Conservation (phyloP, 805 yeast genomes). For the Suhomyces faveliae region DNA sequence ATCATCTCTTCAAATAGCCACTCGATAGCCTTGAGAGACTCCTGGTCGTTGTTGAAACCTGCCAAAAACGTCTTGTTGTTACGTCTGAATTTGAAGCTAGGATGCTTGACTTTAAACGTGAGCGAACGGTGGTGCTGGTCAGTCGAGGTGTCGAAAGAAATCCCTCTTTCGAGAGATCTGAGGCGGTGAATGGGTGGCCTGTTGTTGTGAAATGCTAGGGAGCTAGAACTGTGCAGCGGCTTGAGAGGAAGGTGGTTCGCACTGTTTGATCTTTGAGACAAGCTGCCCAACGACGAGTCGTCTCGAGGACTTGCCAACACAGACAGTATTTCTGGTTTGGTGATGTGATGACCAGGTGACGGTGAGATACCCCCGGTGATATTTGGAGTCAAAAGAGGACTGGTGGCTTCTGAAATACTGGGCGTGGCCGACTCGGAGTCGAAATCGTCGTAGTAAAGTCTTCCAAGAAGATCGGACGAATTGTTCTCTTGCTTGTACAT, state of each 20-base stretch:
- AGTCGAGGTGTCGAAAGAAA: constrained; percentile 40
- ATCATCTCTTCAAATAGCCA: constrained; percentile 47
- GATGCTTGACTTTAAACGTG: constrained; percentile 42
- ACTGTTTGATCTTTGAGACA: constrained; percentile 8
- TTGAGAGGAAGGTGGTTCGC: constrained; percentile 1
- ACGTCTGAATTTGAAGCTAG: constrained; percentile 42
- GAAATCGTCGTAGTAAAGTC: constrained; percentile 44
- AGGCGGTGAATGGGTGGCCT: neutral
- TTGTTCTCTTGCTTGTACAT: constrained; percentile 36
- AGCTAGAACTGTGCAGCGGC: neutral
- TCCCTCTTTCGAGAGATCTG: constrained; percentile 36
- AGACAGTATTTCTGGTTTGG: neutral
- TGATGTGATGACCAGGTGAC: neutral
- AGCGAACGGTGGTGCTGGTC: constrained; percentile 33
- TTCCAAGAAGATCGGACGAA: constrained; percentile 39
- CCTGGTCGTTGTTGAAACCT: constrained; percentile 39
- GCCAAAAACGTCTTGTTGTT: constrained; percentile 43
- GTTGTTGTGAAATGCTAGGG: neutral
- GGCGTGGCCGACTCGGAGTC: constrained; percentile 31
- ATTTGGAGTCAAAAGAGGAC: constrained; percentile 19
- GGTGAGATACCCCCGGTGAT: constrained; percentile 4
- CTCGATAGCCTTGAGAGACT: constrained; percentile 39
- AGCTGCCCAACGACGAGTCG: constrained; percentile 7
- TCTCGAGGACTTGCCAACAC: neutral
- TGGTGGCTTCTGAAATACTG: constrained; percentile 13